Base-by-base conservation (phyloP, 2,329 filamentous ascomycete genomes). In the Bertia moriformis region DNA sequence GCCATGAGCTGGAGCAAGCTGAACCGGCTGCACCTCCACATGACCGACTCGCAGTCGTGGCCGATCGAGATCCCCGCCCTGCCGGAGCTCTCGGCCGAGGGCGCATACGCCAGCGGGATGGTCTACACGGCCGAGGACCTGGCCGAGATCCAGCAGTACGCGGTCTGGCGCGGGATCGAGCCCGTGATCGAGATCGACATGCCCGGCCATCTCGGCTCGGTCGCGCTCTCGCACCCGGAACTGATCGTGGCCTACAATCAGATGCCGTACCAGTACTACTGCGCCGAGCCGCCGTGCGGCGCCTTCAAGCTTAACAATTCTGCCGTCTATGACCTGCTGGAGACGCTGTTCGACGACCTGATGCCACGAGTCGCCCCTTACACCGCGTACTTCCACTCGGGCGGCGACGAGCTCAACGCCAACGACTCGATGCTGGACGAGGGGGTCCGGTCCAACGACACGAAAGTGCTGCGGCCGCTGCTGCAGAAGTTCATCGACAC, bases 41-140 rank as follows among this genome's bases (percentile, higher is more conserved):
- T 80, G 41, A 91, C 83, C 3, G 85, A 93, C 56, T 77, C 80
- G 14, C 85, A 93, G 57, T 83, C 83, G 3, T 93, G 85, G 81
- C 86, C 86, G 0, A 64, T 93, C 18, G 83, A 86, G 47, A 78
- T 93, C 38, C 82, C 83, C 1, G 59, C 80, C 2, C 59, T 93
- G 44, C 82, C 86, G 3, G 70, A 79, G 42, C 65, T 93, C 2
- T 68, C 84, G 3, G 58, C 66, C 39, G 78, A 84, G 54, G 86
- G 85, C 24, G 79, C 84, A 1, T 93, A 93, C 52, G 66, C 67
- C 18, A 63, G 67, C 14, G 71, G 71, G 36, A 63, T 83, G 39
- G 71, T 73, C 0, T 93, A 91, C 61, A 73, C 69, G 1, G 67
- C 78, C 0, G 57, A 61, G 2, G 77, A 87, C 44, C 62, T 93